Evolutionary conservation across 495 filamentous ascomycete genomes (phyloP), one percentile per base, ranked within the genome.

Genomic region (Aspergillus incahuasiensis): DNA sequence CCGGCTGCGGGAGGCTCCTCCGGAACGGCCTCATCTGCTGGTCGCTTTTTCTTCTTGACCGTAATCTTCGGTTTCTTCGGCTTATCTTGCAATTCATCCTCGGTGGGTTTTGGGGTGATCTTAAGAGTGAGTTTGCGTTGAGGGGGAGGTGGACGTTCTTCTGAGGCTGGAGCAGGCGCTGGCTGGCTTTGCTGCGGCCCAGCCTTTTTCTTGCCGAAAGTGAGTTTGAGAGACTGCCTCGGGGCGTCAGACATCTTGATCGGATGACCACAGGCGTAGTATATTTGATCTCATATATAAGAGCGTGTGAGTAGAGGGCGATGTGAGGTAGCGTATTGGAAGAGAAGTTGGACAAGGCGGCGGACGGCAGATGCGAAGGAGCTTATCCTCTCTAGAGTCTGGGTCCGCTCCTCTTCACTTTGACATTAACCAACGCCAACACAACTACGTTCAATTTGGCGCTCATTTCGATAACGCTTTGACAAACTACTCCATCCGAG

Each of bases 121-220:
- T 83, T 83, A 9, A 85, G 64, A 1, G 75, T 84, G 25, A 84
- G 60, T 58, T 77, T 80, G 38, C 67, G 69, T 25, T 70, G 72
- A 39, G 67, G 65, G 3, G 32, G 6, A 2, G 52, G 52, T 38
- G 40, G 52, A 6, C 59, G 57, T 9, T 63, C 59, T 21, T 60
- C 55, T 32, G 73, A 50, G 8, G 71, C 57, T 28, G 74, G 63
- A 18, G 70, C 40, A 34, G 73, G 60, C 50, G 71, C 62, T 25
- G 58, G 58, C 38, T 24, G 67, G 53, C 39, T 64, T 57, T 59
- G 62, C 15, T 68, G 56, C 21, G 62, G 61, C n/a, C 70, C 59
- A 18, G 62, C 57, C 24, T 66, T 68, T 52, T 73, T 74, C 60
- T 74, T 75, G 46, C 69, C 66, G 48, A 81, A 77, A 52, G 73